A percentile compares a stretch with the other conserved stretches of the same genome.
phyloP scores from a whole-genome alignment of 2,329 filamentous ascomycete species.

The Dactylellina haptotyla region DNA sequence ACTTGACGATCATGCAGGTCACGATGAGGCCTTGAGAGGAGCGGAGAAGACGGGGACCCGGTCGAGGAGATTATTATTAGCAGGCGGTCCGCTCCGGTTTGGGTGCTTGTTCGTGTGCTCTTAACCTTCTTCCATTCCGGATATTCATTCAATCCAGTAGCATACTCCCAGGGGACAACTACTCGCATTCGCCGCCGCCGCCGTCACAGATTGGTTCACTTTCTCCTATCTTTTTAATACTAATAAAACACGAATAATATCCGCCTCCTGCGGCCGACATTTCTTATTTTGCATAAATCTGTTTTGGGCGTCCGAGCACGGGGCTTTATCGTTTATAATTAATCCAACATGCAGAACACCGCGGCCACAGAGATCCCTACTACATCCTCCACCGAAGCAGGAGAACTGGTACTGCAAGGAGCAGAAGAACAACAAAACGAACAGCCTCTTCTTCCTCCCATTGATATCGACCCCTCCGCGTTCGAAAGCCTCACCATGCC shows the following conservation, averaged over 20 bases:
- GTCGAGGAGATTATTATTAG: slow-evolving; percentile 17
- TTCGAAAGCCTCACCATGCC: slow-evolving; percentile 36
- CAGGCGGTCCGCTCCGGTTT: slow-evolving; percentile 39
- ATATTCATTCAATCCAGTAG: background rate
- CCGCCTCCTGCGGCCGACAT: background rate
- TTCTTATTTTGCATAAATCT: slow-evolving; percentile 1
- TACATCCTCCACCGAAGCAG: slow-evolving; percentile 3
- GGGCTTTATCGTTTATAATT: slow-evolving; percentile 32
- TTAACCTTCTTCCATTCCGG: slow-evolving; percentile 5
- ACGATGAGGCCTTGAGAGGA: slow-evolving; percentile 13
- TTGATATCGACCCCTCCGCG: background rate
- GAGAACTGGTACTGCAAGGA: background rate
- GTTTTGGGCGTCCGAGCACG: slow-evolving; percentile 23
- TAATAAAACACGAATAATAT: background rate
- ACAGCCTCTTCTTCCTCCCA: background rate
- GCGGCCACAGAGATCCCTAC: slow-evolving; percentile 3
- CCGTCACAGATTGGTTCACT: background rate
- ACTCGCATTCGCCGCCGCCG: background rate
- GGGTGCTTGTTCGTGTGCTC: slow-evolving; percentile 20
- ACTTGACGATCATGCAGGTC: slow-evolving; percentile 49
- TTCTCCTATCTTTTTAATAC: slow-evolving; percentile 15
- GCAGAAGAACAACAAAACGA: background rate
- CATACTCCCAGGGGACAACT: background rate
- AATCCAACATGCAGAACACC: slow-evolving; percentile 20
- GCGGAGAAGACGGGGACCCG: background rate